Base-by-base conservation (phyloP, 768 basidiomycete genomes). In the Pleurotus pulmonarius region DNA sequence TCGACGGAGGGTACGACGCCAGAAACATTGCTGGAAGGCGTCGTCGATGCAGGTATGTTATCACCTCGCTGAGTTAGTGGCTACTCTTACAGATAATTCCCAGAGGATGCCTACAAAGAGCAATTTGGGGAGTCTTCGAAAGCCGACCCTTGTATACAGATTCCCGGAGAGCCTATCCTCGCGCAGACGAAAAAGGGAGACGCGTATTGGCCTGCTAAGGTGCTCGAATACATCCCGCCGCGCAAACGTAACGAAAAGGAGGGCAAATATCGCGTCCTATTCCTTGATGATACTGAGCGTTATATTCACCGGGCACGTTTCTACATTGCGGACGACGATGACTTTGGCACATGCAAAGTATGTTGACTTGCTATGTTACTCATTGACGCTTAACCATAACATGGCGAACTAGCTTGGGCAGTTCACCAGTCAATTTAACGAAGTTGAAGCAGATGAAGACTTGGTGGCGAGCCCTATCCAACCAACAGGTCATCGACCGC, bases 111-210 rank as follows among this genome's bases (percentile, higher is more conserved):
- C 29, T 34, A 34, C 29, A 8, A 34, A 34, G 29, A 34, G 8
- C 29, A 62, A 37, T 54, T 45, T 2, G 77, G 71, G 74, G 69
- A 71, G 1, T 75, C 77, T 8, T 78, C 78, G 4, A 73, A 69
- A 13, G 68, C 74, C 2, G 84, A 88, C 59, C 69, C 70, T 3
- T 66, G 72, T 0, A 72, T 87, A 20, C 68, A 77, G 13, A 81
- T 90, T 38, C 88, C 87, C 2, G 90, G 87, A 2, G 89, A 91
- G 65, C 67, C 84, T 0, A 70, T 90, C 2, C 72, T 90, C 11
- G 85, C 85, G 5, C 65, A 72, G 20, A 79, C 77, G 2, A 68
- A 61, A 43, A 34, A 34, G 29, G 29, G 29, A 34, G 68, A 68
- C 54, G 64, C 61, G 18, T 86, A 85, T 61, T 92, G 90, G 90